Evolutionary conservation across 1,284 basidiomycete species (phyloP), one percentile per base, ranked within the genome.

Genomic region (Cerrena zonata): DNA sequence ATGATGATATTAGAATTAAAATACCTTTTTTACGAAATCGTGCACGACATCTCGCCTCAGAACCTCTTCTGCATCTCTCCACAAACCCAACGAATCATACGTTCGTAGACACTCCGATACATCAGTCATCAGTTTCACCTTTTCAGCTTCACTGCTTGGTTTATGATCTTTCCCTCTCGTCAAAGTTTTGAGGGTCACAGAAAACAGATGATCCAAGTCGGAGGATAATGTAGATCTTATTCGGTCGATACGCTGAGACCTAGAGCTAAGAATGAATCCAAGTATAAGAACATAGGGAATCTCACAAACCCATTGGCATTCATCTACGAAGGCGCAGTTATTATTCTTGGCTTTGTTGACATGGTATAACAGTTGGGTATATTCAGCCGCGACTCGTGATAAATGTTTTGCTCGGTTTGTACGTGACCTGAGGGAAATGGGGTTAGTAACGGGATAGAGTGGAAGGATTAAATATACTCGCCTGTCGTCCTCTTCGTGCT

Each of bases 341-440:
- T 91, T 85, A 11, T 72, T 71, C 10, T 80, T 75, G 15, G 93
- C 91, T 65, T 96, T 94, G 15, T 82, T 79, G 36, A 84, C 78
- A 58, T 96, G 88, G 65, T 97, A 98, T 30, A 92, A 74, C n/a
- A 97, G 76, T 64, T 97, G 93, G 2, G 82, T 91, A 64, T 94
- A 96, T 67, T 96, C 94, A 11, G 84, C 76, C 11, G 93, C 91
- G 13, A 94, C 88, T 45, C 94, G 82, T 13, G 82, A 79, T 3
- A 97, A 76, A 61, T 92, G 85, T 65, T 96, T 96, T 3, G 87
- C 86, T 25, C 79, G 79, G 56, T 81, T 86, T 3, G 76, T 79
- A 48, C 77, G 77, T 26, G 74, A 66, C 58, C 86, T 86, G 48
- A 19, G 38, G 7, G 15, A 34, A 11, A 19, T 56, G 21, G 19